Percentiles rank a stretch among this genome's conserved stretches.
These are phyloP conservation scores for Discostella stelligeroides DNA, from an alignment of 108 stramenopile species.

Conservation along the genomic window DNA sequence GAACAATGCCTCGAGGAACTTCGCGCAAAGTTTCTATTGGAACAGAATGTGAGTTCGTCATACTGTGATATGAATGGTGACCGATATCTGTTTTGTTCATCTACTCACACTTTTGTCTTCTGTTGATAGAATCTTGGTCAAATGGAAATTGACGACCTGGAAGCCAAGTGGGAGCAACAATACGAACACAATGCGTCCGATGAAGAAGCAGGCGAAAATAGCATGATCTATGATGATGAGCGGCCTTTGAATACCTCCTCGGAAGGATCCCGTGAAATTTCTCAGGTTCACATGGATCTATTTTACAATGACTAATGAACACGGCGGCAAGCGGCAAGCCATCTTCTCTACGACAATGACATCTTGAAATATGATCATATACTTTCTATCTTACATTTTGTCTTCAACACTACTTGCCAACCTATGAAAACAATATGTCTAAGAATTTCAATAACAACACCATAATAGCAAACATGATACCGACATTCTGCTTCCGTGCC, in stretches of 20 bases:
- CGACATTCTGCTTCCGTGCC: slow-evolving; percentile 2
- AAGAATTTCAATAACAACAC: neutral
- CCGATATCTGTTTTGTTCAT: no score
- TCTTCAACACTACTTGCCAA: no score
- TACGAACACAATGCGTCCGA: neutral
- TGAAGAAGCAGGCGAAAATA: neutral
- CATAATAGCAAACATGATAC: neutral
- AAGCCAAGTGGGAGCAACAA: slow-evolving; percentile 40
- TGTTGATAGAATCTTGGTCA: slow-evolving; percentile 33
- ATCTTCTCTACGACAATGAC: no score
- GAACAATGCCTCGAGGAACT: slow-evolving; percentile 10
- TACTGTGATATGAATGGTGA: no score
- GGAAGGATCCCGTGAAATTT: neutral
- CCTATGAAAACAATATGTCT: no score
- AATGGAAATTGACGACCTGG: slow-evolving; percentile 35
- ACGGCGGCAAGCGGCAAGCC: no score
- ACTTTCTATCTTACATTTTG: no score
- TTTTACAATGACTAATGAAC: slow-evolving; percentile 26
- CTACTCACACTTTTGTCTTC: neutral
- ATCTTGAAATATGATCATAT: no score
- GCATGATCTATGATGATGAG: neutral
- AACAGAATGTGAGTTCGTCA: slow-evolving; percentile 27
- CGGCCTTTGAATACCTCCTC: neutral
- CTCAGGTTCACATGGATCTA: slow-evolving; percentile 37
- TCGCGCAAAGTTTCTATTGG: slow-evolving; percentile 25